Percentiles rank a stretch among this genome's conserved stretches.
Conservation (phyloP, 352 stramenopile species). For the Globisporangium okanoganense region DNA sequence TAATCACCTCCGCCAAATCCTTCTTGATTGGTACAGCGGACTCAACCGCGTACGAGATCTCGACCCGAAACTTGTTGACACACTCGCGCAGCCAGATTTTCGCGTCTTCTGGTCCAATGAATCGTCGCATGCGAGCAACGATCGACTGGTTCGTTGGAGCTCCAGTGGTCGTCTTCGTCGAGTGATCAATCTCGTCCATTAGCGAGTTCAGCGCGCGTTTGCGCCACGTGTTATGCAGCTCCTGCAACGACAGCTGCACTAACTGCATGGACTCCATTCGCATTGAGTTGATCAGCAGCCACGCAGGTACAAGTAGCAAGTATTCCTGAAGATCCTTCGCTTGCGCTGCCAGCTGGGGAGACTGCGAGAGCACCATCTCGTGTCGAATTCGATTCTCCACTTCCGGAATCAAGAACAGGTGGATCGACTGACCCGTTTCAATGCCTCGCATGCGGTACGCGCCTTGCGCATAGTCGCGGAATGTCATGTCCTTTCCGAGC, state of each 20-base stretch:
- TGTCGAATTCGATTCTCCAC: slow-evolving; percentile 87
- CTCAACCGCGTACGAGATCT: slow-evolving; percentile 80
- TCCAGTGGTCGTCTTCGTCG: slow-evolving; percentile 2
- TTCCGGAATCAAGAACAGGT: slow-evolving; percentile 91
- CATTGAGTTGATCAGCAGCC: slow-evolving; percentile 99
- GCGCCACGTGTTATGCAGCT: slow-evolving; percentile 98
- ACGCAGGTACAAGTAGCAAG: slow-evolving; percentile 84
- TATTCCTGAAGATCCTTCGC: slow-evolving; percentile 44
- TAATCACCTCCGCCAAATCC: slow-evolving; percentile 65
- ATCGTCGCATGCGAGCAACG: slow-evolving; percentile 52
- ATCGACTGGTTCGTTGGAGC: slow-evolving; percentile 25
- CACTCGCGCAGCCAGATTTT: slow-evolving; percentile 63
- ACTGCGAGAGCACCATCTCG: slow-evolving; percentile 55
- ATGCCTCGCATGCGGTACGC: slow-evolving; percentile 92
- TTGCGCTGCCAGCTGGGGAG: slow-evolving; percentile 15
- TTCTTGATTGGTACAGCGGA: slow-evolving; percentile 60
- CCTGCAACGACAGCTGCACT: slow-evolving; percentile 95
- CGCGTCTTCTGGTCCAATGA: slow-evolving; percentile 38
- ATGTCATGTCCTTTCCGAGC: slow-evolving; percentile 97
- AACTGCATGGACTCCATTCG: slow-evolving; percentile 99
- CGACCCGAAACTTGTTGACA: slow-evolving; percentile 70
- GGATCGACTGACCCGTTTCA: slow-evolving; percentile 90
- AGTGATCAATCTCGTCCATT: slow-evolving; percentile 58
- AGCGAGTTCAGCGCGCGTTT: slow-evolving; percentile 93
- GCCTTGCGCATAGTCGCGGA: slow-evolving; percentile 91